Evolutionary conservation across 2,329 filamentous ascomycete species (phyloP).

Genomic region (Acrocalymma vagum): DNA sequence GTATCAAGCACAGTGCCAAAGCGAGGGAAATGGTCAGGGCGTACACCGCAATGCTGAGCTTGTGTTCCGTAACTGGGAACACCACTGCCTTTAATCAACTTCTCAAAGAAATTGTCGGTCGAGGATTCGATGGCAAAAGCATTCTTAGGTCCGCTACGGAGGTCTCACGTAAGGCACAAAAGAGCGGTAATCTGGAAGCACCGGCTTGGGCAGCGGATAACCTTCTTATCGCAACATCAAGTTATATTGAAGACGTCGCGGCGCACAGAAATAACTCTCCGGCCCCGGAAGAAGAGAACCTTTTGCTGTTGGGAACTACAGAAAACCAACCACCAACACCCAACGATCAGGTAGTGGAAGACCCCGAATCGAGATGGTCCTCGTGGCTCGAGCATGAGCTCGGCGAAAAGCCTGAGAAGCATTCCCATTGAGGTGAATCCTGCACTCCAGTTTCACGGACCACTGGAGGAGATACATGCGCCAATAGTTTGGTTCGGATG

Average conservation of each 20-base stretch:
- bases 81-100: slow-evolving; percentile 42
- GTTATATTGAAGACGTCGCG: slow-evolving; percentile 25
- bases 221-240: slow-evolving; percentile 39
- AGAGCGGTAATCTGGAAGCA: slow-evolving; percentile 20
- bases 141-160: slow-evolving; percentile 30
- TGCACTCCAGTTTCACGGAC: no score
- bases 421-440: no score
- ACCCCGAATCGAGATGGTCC: no score
- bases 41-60: slow-evolving; percentile 41
- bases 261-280: neutral
- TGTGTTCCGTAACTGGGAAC: slow-evolving; percentile 41
- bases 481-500: no score
- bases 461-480: no score
- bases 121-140: slow-evolving; percentile 31
- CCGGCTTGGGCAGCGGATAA: slow-evolving; percentile 44
- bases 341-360: no score
- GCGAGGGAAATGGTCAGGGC: slow-evolving; percentile 32
- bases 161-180: slow-evolving; percentile 22
- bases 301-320: neutral
- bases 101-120: slow-evolving; percentile 32
- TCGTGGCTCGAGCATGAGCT: no score
- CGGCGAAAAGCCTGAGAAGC: no score
- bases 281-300: slow-evolving; percentile 1
- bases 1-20: slow-evolving; percentile 33
- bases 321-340: neutral